Evolutionary conservation across 768 basidiomycete species (phyloP).

Genomic region (Lyophyllum decastes): DNA sequence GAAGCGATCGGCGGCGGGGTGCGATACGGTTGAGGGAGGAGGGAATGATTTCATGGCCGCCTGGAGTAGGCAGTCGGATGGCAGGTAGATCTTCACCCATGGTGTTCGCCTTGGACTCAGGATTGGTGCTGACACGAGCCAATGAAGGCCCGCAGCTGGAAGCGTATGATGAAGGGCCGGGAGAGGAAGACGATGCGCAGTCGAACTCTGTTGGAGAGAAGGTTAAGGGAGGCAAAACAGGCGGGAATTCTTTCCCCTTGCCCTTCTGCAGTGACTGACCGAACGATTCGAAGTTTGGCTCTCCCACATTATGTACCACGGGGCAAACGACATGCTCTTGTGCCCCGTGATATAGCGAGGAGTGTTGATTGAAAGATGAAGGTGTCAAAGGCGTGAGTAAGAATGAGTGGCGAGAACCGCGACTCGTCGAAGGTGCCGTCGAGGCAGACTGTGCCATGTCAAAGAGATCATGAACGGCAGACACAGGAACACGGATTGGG

Average conservation of each 20-base stretch:
- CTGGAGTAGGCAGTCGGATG: constrained; percentile 13
- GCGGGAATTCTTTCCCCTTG: constrained; percentile 65
- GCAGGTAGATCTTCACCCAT: constrained; percentile 11
- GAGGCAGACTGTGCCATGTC: constrained; percentile 28
- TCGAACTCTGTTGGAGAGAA: constrained; percentile 58
- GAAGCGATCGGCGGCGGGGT: constrained; percentile 56
- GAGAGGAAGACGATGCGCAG: constrained; percentile 39
- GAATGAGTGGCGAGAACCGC: constrained; percentile 22
- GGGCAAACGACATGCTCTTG: constrained; percentile 17
- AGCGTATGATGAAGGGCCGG: constrained; percentile 42
- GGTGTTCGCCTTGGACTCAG: constrained; percentile 6
- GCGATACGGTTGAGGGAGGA: constrained; percentile 34
- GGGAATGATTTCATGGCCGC: constrained; percentile 20
- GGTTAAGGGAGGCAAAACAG: constrained; percentile 65
- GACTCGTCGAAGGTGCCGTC: constrained; percentile 22
- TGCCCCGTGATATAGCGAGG: constrained; percentile 1
- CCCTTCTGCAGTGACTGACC: constrained; percentile 37
- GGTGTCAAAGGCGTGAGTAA: constrained; percentile 28
- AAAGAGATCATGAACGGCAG: constrained; percentile 42
- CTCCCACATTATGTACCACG: constrained; percentile 8
- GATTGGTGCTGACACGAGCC: constrained; percentile 9
- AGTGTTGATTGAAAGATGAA: constrained; percentile 18
- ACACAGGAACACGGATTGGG: constrained; percentile 40
- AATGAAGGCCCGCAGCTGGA: constrained; percentile 16
- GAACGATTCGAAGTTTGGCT: constrained; percentile 11